These are phyloP conservation scores for Apiospora rasikravindrae DNA, from an alignment of 2,329 filamentous ascomycete species.

Conservation along the genomic window DNA sequence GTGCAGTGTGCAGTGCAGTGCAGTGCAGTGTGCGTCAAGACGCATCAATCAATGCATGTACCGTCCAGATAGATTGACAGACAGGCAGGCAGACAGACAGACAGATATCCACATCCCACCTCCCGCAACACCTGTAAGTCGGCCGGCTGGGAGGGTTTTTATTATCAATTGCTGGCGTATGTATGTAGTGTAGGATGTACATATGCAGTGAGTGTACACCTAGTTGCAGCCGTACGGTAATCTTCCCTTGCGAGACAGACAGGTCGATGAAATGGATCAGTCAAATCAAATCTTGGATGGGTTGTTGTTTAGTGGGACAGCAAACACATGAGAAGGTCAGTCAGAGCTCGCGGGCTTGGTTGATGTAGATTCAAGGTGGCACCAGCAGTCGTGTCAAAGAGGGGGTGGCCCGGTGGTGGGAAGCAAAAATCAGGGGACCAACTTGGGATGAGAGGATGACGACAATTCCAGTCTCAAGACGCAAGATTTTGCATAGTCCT, in stretches of 20 bases:
- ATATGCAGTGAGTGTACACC: too few relatives aligned
- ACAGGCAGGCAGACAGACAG: too few relatives aligned
- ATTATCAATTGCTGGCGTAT: not conserved
- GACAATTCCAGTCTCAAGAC: conserved; percentile 15
- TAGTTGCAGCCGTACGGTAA: not conserved
- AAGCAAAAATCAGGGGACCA: conserved; percentile 15
- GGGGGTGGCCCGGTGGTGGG: conserved; percentile 8
- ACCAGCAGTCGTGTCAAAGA: conserved; percentile 15
- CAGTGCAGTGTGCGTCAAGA: not conserved
- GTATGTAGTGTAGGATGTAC: too few relatives aligned
- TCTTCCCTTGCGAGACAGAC: conserved; percentile 9
- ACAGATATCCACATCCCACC: not conserved
- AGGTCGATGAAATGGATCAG: conserved; percentile 6
- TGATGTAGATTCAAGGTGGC: conserved; percentile 12
- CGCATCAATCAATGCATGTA: not conserved
- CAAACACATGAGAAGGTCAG: conserved; percentile 18
- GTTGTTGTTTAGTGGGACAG: conserved; percentile 12
- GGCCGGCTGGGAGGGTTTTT: conserved; percentile 6
- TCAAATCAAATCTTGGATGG: conserved; percentile 18
- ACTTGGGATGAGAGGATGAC: conserved; percentile 10
- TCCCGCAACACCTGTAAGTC: not conserved
- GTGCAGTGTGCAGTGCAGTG: not conserved
- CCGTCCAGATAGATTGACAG: not conserved
- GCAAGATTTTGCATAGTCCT: conserved; percentile 13
- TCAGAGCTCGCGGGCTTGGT: conserved; percentile 9